Evolutionary conservation across 768 basidiomycete species (phyloP).

Genomic region (Chalciporus sphaerocephalus): DNA sequence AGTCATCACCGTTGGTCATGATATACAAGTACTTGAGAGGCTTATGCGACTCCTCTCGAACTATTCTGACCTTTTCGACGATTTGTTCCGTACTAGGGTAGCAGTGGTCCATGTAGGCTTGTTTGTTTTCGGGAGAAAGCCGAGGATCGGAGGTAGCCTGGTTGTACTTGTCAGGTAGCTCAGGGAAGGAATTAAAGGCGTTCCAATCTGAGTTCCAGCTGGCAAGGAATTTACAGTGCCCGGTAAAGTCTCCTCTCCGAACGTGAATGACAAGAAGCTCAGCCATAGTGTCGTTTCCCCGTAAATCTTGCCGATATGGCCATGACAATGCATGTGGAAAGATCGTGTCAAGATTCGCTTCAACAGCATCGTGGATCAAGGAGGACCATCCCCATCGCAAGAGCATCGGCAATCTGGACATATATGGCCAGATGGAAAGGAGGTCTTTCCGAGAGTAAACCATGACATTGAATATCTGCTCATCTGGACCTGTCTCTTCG

Average conservation of each 20-base stretch:
- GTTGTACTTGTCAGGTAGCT: slow-evolving; percentile 34
- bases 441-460: slow-evolving; percentile 27
- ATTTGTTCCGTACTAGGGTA: slow-evolving; percentile 40
- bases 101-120: slow-evolving; percentile 37
- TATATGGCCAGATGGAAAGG: slow-evolving; percentile 31
- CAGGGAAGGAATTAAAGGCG: slow-evolving; percentile 43
- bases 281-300: slow-evolving; percentile 11
- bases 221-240: slow-evolving; percentile 41
- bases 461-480: slow-evolving; percentile 24
- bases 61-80: slow-evolving; percentile 33
- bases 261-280: slow-evolving; percentile 47
- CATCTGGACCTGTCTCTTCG: slow-evolving; percentile 14
- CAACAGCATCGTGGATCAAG: slow-evolving; percentile 28
- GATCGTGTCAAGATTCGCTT: slow-evolving; percentile 14
- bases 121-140: slow-evolving; percentile 18
- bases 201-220: slow-evolving; percentile 33
- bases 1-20: slow-evolving; percentile 41
- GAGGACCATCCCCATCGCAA: slow-evolving; percentile 35
- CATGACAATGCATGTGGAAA: slow-evolving; percentile 14
- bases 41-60: slow-evolving; percentile 24
- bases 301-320: slow-evolving; percentile 2
- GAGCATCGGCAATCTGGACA: slow-evolving; percentile 32
- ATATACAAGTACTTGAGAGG: slow-evolving; percentile 40
- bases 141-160: slow-evolving; percentile 27
- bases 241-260: slow-evolving; percentile 45